These are phyloP conservation scores for Malus domestica DNA, from an alignment of 306 rosid genomes.

Conservation along the genomic window ASM211411v1 NC_041805.1:12660001-12660500, in stretches of 20 bases:
- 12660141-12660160: slow-evolving; percentile 2
- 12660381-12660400: background rate
- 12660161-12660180: slow-evolving; percentile 22
- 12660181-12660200: slow-evolving; percentile 24
- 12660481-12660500: background rate
- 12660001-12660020: background rate
- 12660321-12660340: background rate
- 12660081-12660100: background rate
- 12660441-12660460: slow-evolving; percentile 5
- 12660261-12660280: background rate
- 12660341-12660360: background rate
- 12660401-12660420: slow-evolving; percentile 1
- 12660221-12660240: background rate
- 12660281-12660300: background rate
- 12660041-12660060: background rate
- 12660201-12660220: background rate
- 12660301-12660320: background rate
- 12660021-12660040: background rate
- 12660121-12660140: background rate
- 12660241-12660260: background rate
- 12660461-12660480: slow-evolving; percentile 5
- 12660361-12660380: background rate
- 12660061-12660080: background rate
- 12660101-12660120: too few species aligned
- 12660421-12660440: slow-evolving; percentile 1